Conservation (phyloP, 2,329 filamentous ascomycete species). For the Sclerotinia minor region DNA sequence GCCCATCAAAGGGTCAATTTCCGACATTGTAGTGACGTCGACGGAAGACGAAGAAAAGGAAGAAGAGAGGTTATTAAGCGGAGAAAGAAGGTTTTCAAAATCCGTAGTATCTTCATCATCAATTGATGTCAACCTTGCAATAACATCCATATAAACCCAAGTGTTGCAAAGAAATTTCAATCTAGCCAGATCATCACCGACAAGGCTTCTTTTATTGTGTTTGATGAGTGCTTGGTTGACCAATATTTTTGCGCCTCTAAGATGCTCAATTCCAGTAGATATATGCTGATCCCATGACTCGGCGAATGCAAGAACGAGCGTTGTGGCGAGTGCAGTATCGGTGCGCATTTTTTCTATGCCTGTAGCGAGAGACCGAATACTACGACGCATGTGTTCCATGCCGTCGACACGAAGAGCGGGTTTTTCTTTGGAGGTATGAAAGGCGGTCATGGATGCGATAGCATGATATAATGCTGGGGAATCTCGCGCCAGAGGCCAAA, state of each 20-base stretch:
- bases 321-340: slow-evolving; percentile 69
- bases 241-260: slow-evolving; percentile 65
- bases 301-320: slow-evolving; percentile 65
- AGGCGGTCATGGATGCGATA: slow-evolving; percentile 67
- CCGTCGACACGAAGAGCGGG: slow-evolving; percentile 60
- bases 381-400: slow-evolving; percentile 68
- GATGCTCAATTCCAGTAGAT: slow-evolving; percentile 67
- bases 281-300: slow-evolving; percentile 72
- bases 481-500: slow-evolving; percentile 67
- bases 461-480: slow-evolving; percentile 68
- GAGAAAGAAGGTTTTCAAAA: slow-evolving; percentile 50
- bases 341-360: slow-evolving; percentile 63
- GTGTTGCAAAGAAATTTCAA: slow-evolving; percentile 70
- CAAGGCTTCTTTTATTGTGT: slow-evolving; percentile 47
- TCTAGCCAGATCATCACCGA: slow-evolving; percentile 52
- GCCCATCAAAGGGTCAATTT: slow-evolving; percentile 71
- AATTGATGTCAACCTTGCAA: slow-evolving; percentile 64
- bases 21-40: slow-evolving; percentile 41
- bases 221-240: slow-evolving; percentile 57
- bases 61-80: slow-evolving; percentile 39
- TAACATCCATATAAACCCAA: slow-evolving; percentile 74
- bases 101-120: slow-evolving; percentile 53
- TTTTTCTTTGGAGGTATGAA: slow-evolving; percentile 61
- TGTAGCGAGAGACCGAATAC: slow-evolving; percentile 58
- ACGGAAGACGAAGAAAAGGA: slow-evolving; percentile 43